Evolutionary conservation across 352 stramenopile genomes (phyloP), one percentile per base, ranked within the genome.

Genomic region (Phytopythium ostracodes): DNA sequence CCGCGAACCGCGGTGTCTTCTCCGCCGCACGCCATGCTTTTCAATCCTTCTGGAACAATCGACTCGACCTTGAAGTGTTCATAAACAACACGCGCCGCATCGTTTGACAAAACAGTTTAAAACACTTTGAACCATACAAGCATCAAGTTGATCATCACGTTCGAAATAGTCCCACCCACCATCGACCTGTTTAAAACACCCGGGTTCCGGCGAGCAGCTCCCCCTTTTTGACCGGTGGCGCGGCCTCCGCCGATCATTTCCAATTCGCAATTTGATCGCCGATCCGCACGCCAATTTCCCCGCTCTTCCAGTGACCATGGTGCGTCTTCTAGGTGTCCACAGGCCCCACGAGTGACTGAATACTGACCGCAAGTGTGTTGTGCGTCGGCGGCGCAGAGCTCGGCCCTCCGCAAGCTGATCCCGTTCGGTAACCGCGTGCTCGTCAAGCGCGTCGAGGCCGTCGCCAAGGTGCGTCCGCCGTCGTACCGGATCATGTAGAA

Each of bases 391-490:
- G 11, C 38, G 20, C 58, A 78, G 73, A 81, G 67, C 70, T 89
- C 84, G 20, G 20, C 43, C 46, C 67, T 91, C 63, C 85, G 85
- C 66, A 94, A 96, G 64, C 73, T 99, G 68, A 89, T 96, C 67
- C 96, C 96, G 33, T 93, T 99, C 58, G 92, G 91, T 63, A 97
- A 99, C 81, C 93, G 96, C 61, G 85, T 99, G 65, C 87, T 99
- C 51, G 91, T 99, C 38, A 89, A 97, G 79, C 88, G 91, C 66
- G 84, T 94, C 60, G 87, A 96, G 66, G 88, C 91, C 60, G 94
- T 97, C 69, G 81, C 87, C 54, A 94, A 94, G 75, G 75, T 84
- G 40, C 42, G 66, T 33, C 29, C 29, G 7, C 35, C 8, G 35
- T 40, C n/a, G 35, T 5, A 17, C 15, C 35, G 5, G 47, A n/a